Evolutionary conservation across 306 rosid genomes (phyloP).

Genomic region (Castanea mollissima): DNA sequence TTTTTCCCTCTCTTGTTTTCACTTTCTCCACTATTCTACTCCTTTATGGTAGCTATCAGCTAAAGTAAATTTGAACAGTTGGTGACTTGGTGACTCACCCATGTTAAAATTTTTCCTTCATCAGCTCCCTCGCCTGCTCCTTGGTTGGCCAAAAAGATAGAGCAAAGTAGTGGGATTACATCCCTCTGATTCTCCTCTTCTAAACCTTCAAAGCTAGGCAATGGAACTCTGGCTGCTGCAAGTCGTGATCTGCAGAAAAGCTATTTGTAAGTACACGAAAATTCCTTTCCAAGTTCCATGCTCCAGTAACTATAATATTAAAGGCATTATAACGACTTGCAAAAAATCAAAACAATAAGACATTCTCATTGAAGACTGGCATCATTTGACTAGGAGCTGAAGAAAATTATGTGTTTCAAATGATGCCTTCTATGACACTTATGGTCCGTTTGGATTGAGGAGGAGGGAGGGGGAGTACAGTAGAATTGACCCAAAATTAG

Average conservation of each 20-base stretch:
- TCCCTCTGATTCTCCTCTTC: conserved; percentile 51
- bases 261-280: background rate
- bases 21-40: background rate
- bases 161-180: conserved; percentile 60
- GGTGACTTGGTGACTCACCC: conserved; percentile 60
- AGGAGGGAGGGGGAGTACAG: too few relatives aligned
- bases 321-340: background rate
- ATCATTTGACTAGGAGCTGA: background rate
- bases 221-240: conserved; percentile 47
- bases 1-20: background rate
- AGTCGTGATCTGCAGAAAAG: conserved; percentile 47
- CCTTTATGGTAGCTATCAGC: background rate
- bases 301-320: background rate
- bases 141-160: conserved; percentile 89
- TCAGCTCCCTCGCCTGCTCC: conserved; percentile 72
- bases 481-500: too few relatives aligned
- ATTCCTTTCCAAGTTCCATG: background rate
- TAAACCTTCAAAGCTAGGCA: conserved; percentile 41
- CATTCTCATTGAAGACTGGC: background rate
- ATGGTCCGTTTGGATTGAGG: too few relatives aligned
- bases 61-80: conserved; percentile 12
- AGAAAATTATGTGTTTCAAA: background rate
- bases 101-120: conserved; percentile 46
- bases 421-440: background rate
- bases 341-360: background rate